phyloP scores from a whole-genome alignment of 495 filamentous ascomycete species.

The Podospora anserina region DNA sequence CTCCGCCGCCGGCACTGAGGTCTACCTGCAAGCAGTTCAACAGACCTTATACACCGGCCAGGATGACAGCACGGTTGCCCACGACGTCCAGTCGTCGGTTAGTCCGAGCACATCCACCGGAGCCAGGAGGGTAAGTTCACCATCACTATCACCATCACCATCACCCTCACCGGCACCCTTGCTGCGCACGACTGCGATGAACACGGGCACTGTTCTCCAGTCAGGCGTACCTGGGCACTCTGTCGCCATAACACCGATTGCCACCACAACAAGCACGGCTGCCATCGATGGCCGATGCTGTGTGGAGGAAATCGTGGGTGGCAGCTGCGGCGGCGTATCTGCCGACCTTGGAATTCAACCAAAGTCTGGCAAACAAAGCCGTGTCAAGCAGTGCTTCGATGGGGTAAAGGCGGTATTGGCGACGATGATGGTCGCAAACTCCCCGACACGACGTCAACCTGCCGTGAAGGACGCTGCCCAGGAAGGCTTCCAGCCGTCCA shows the following conservation, averaged over 20 bases:
- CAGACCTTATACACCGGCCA: neutral
- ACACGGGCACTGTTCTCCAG: neutral
- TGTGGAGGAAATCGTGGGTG: neutral
- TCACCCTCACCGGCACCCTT: neutral
- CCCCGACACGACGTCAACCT: conserved; percentile 24
- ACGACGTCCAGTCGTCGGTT: conserved; percentile 18
- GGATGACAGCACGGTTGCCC: conserved; percentile 18
- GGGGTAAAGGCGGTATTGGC: conserved; percentile 14
- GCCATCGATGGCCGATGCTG: neutral
- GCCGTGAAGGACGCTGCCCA: conserved; percentile 15
- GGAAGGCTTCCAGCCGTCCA: neutral
- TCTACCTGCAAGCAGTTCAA: neutral
- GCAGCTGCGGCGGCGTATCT: neutral
- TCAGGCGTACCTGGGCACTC: neutral
- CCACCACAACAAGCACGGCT: neutral
- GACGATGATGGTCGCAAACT: conserved; percentile 21
- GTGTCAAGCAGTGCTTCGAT: conserved; percentile 4
- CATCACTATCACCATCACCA: neutral
- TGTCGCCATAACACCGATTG: neutral
- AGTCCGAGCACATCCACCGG: conserved; percentile 16
- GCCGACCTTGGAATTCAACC: neutral
- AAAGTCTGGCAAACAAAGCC: neutral
- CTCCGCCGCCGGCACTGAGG: neutral
- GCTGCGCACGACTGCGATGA: neutral
- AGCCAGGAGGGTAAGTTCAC: conserved; percentile 11